These are phyloP conservation scores for Amyloporia xantha DNA, from an alignment of 768 basidiomycete species.

Conservation along the genomic window DNA sequence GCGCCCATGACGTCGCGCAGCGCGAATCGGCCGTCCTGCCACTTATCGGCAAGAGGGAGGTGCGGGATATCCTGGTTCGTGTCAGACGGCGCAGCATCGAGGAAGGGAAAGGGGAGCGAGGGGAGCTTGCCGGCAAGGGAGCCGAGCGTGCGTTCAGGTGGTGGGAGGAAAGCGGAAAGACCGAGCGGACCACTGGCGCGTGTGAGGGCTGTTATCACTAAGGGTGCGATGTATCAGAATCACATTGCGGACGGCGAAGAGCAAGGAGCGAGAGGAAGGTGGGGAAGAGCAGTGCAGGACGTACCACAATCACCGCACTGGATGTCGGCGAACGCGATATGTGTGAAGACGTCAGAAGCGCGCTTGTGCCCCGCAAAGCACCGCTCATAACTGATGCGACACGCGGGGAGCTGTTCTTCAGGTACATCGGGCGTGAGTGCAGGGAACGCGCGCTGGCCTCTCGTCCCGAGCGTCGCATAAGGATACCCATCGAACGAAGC, in stretches of 20 bases:
- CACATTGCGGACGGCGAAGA: background rate
- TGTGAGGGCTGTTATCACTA: slow-evolving; percentile 27
- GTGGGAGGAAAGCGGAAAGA: slow-evolving; percentile 30
- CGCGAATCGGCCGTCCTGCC: slow-evolving; percentile 18
- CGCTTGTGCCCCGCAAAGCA: slow-evolving; percentile 14
- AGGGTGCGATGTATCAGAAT: background rate
- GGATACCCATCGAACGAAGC: slow-evolving; percentile 30
- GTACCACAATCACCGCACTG: slow-evolving; percentile 32
- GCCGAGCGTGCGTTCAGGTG: slow-evolving; percentile 8
- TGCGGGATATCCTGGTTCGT: slow-evolving; percentile 7
- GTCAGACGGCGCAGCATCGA: background rate
- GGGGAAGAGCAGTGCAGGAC: slow-evolving; percentile 2
- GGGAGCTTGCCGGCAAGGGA: slow-evolving; percentile 6
- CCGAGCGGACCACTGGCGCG: slow-evolving; percentile 26
- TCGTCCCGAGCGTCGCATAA: slow-evolving; percentile 15
- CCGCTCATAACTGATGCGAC: slow-evolving; percentile 16
- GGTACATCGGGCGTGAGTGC: slow-evolving; percentile 5
- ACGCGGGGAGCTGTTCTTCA: slow-evolving; percentile 11
- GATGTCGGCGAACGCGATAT: slow-evolving; percentile 25
- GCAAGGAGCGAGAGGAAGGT: background rate
- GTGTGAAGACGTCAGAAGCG: slow-evolving; percentile 27
- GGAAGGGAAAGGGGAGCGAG: background rate
- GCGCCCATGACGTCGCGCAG: slow-evolving; percentile 19
- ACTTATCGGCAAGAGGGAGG: slow-evolving; percentile 18
- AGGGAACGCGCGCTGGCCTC: slow-evolving; percentile 11